A percentile compares a stretch with the other conserved stretches of the same genome.
phyloP scores from a whole-genome alignment of 257 asterid genomes.

The Forsythia suspensa region DNA sequence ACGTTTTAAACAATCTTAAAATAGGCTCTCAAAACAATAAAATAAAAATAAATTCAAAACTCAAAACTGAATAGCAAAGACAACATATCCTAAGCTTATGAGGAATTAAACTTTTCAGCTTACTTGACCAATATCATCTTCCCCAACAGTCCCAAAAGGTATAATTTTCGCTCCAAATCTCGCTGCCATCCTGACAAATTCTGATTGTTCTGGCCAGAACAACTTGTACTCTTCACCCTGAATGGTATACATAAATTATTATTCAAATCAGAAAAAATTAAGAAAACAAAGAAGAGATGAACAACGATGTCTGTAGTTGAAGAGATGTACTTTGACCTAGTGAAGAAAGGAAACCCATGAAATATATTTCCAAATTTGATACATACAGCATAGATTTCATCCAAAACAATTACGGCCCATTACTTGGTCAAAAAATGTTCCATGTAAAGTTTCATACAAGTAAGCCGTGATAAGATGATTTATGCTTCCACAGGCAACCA shows the following conservation, averaged over 20 bases:
- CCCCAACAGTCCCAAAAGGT: constrained; percentile 91
- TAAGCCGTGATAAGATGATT: neutral
- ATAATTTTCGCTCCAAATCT: constrained; percentile 89
- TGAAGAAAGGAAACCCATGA: neutral
- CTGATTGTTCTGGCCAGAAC: constrained; percentile 91
- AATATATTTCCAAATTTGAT: neutral
- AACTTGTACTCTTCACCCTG: constrained; percentile 92
- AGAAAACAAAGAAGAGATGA: neutral
- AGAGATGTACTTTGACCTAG: neutral
- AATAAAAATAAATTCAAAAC: too few relatives aligned
- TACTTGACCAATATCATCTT: constrained; percentile 82
- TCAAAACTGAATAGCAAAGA: too few relatives aligned
- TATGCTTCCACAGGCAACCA: neutral
- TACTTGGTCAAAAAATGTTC: neutral
- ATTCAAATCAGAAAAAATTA: neutral
- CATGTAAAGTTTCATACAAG: neutral
- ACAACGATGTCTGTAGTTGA: neutral
- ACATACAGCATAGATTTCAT: too few relatives aligned
- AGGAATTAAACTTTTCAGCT: constrained; percentile 17
- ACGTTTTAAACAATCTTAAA: too few relatives aligned
- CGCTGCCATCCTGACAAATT: constrained; percentile 93
- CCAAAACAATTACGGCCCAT: neutral
- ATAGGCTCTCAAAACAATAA: too few relatives aligned
- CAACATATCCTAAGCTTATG: neutral
- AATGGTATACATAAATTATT: neutral